A percentile compares a stretch with the other conserved stretches of the same genome.
These are phyloP conservation scores for Raddia guianensis DNA, from an alignment of 176 grass and related monocot genomes.

Conservation along the genomic window DNA sequence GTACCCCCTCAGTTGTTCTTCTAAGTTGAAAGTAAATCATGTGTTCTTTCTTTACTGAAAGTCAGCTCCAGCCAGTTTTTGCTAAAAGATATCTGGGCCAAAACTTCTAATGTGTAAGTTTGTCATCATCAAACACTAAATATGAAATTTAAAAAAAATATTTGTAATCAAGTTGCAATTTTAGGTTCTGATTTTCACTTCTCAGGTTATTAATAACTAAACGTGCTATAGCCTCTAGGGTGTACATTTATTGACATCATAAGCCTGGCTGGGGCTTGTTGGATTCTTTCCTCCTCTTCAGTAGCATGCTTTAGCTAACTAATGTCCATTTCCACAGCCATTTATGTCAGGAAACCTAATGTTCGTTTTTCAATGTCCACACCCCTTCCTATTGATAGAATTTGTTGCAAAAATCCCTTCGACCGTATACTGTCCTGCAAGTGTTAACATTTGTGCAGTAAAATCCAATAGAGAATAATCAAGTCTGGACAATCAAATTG, in stretches of 20 bases:
- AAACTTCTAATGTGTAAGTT: neutral
- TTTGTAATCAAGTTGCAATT: neutral
- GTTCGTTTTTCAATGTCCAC: neutral
- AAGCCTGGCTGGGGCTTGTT: neutral
- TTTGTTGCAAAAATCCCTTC: neutral
- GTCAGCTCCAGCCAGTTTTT: no score
- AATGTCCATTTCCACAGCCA: neutral
- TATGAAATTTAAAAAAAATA: neutral
- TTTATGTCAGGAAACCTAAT: neutral
- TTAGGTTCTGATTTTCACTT: neutral
- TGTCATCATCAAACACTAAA: neutral
- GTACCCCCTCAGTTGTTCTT: no score
- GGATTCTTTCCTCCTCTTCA: neutral
- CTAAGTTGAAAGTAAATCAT: no score
- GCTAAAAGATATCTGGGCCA: neutral
- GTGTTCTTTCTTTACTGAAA: no score
- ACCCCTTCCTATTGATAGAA: neutral
- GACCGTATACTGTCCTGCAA: neutral
- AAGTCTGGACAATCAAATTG: conserved; percentile 6
- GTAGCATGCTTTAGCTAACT: neutral
- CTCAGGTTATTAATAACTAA: neutral
- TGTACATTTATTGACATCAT: neutral
- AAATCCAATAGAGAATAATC: neutral
- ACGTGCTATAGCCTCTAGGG: neutral
- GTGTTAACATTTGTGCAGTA: neutral